Base-by-base conservation (phyloP, 176 grass and related monocot species). In the Oryza coarctata region DNA sequence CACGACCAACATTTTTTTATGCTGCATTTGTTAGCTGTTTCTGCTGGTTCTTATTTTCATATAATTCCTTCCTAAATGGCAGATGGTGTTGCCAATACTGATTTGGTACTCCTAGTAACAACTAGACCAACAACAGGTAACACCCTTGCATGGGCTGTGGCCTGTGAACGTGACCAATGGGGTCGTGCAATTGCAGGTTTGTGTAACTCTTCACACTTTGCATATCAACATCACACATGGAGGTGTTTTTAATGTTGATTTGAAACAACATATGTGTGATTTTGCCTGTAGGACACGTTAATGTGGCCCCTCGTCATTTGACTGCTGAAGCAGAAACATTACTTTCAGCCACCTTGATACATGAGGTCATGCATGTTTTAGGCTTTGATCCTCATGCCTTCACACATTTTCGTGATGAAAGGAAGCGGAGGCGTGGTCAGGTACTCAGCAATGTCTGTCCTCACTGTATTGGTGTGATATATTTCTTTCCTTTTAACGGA, bases 311-410 rank as follows among this genome's bases (percentile, higher is more conserved):
- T 35, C 92, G 96, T 45, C 96, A 99, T 95, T 93, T 99, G 77
- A 99, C 96, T 29, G 89, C 90, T 62, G 96, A 99, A 92, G 96
- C 96, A 58, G 93, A 99, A 88, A 99, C 89, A 30, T 84, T 99
- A 89, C 96, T 99, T 82, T 95, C 96, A 1, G 96, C 96, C 63
- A 99, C 96, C 17, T 76, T 99, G 63, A 91, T 99, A 78, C 96
- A 99, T 71, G 96, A 99, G 85, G 96, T 99, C 50, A 99, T 99
- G 93, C 96, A 99, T 89, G 96, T 99, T 92, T 83, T 99, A 80
- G 96, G 96, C 35, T 99, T 99, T 90, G 96, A 99, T 90, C 96
- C 96, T 77, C 96, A 99, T 71, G 96, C 96, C 2, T 99, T 99
- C 85, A 92, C 96, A 77, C 96, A 99, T 89, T 99, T 99, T 74